phyloP scores from a whole-genome alignment of 345 rosid species.

The Gossypium thurberi region DNA sequence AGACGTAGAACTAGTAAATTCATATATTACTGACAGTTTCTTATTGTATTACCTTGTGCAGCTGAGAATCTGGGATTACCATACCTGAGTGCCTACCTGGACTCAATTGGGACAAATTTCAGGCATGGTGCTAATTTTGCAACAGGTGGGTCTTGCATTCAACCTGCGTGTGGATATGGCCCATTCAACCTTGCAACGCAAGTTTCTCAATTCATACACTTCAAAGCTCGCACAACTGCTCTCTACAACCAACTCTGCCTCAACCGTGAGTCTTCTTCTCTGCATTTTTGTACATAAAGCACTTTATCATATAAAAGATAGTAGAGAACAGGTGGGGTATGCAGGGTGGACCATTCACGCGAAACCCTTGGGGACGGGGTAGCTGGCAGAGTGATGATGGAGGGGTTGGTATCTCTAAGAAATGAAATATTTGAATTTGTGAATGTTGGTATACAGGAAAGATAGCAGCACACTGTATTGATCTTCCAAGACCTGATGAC shows the following conservation, averaged over 20 bases:
- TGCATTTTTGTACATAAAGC: not conserved
- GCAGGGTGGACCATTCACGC: too few relatives aligned
- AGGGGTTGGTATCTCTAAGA: not conserved
- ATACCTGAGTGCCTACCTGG: constrained; percentile 55
- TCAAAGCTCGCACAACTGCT: constrained; percentile 41
- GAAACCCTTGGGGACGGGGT: too few relatives aligned
- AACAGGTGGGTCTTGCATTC: constrained; percentile 59
- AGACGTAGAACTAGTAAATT: not conserved
- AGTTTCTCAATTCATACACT: constrained; percentile 44
- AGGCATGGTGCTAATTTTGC: constrained; percentile 71
- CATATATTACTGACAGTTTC: not conserved
- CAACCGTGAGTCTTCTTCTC: not conserved
- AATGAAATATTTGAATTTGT: not conserved
- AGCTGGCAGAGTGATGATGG: too few relatives aligned
- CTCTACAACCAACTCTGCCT: constrained; percentile 28
- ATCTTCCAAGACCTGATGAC: constrained; percentile 23
- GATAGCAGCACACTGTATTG: not conserved
- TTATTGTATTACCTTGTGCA: constrained; percentile 16
- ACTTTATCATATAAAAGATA: not conserved
- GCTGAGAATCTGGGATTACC: constrained; percentile 55
- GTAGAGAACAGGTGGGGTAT: not conserved
- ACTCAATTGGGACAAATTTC: constrained; percentile 53
- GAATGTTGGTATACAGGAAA: not conserved
- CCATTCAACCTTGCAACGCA: constrained; percentile 56
- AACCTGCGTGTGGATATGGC: constrained; percentile 39